A percentile compares a stretch with the other conserved stretches of the same genome.
Conservation (phyloP, 2,329 filamentous ascomycete genomes). For the Macrophomina pseudophaseolina region DNA sequence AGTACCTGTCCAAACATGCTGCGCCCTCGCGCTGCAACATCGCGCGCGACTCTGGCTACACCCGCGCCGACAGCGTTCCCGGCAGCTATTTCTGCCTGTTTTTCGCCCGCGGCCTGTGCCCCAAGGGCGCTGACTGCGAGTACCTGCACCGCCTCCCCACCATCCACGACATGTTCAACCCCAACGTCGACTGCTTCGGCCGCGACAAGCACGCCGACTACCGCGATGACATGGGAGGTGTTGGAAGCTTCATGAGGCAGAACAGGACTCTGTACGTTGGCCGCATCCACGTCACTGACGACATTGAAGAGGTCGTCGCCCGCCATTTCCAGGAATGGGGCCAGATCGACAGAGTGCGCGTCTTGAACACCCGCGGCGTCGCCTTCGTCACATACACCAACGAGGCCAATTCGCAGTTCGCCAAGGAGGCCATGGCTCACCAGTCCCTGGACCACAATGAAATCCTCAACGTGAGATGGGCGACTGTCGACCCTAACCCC, state of each 20-base stretch:
- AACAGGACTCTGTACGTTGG: conserved; percentile 95
- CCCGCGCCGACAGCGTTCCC: conserved; percentile 54
- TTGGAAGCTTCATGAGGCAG: conserved; percentile 90
- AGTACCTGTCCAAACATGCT: conserved; percentile 80
- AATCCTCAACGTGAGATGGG: conserved; percentile 95
- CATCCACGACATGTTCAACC: conserved; percentile 87
- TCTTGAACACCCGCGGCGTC: conserved; percentile 86
- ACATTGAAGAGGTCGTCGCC: conserved; percentile 94
- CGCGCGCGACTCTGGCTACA: conserved; percentile 65
- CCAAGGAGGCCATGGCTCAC: conserved; percentile 89
- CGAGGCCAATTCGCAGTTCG: conserved; percentile 59
- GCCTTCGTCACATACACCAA: conserved; percentile 95
- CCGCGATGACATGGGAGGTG: conserved; percentile 96
- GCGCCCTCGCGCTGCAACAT: conserved; percentile 89
- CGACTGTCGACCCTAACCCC: conserved; percentile 94
- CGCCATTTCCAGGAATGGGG: conserved; percentile 98
- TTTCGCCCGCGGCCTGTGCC: conserved; percentile 81
- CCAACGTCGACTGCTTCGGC: conserved; percentile 94
- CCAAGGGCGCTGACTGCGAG: conserved; percentile 89
- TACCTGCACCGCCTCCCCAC: conserved; percentile 89
- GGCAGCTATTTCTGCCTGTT: conserved; percentile 90
- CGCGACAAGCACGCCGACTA: conserved; percentile 93
- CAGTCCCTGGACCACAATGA: conserved; percentile 91
- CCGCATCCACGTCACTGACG: conserved; percentile 91
- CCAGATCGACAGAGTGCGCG: conserved; percentile 83